Base-by-base conservation (phyloP, 78 protist genomes). In the Emiliania huxleyi region DNA sequence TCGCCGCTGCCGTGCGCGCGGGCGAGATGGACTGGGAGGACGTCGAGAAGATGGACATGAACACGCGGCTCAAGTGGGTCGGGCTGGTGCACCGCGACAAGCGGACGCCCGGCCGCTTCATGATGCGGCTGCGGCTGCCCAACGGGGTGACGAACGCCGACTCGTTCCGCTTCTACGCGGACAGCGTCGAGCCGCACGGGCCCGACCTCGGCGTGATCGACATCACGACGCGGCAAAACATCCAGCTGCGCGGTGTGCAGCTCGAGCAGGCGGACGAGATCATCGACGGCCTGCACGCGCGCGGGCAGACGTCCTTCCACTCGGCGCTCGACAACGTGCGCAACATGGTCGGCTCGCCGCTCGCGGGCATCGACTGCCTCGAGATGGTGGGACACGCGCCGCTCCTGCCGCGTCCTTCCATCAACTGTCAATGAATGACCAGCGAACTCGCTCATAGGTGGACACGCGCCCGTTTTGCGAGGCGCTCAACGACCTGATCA, bases 171-270 rank as follows among this genome's bases (percentile, higher is more conserved):
- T 33, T 92, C 62, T 37, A 83, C 62, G 91, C 91, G 33, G 69
- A 77, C 19, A 19, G 8, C 37, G 49, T 81, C 44, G 42, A 48
- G 69, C 52, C 49, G 77, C 81, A 91, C 69, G 62, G 35, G 35
- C 37, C 38, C 90, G 40, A 49, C n/a, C 19, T 69, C 40, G 94
- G 94, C 85, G 90, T 84, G 33, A 29, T 48, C 46, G 91, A 83
- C 56, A 69, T 92, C 91, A 92, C 94, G 23, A 92, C 94, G 52
- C 90, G 94, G 33, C 94, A 92, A 69, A 92, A 92, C 94, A 85
- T 92, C 55, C 94, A 92, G 90, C 94, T 92, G 25, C 91, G 91
- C 29, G 92, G 92, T 33, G 38, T 90, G 46, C 1, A 19, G 56
- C 69, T 90, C 71, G 87, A 62, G 62, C 40, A 62, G 25, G 81